phyloP scores from a whole-genome alignment of 169 alveolate species.

The Babesia bovis region DNA sequence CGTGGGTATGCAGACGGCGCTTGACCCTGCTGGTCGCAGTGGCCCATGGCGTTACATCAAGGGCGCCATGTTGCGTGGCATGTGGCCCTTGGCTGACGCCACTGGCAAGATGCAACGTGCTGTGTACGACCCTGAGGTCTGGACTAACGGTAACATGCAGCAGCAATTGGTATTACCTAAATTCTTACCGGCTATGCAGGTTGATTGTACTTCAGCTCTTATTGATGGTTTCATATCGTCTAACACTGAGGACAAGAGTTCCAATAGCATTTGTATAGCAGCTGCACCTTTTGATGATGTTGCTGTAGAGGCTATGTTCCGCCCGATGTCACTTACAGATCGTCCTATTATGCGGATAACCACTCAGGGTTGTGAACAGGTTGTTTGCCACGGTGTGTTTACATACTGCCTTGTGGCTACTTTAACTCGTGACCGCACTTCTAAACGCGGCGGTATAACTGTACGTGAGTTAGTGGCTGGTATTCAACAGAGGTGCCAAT shows the following conservation, averaged over 20 bases:
- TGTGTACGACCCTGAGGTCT: constrained; percentile 74
- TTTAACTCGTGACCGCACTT: constrained; percentile 71
- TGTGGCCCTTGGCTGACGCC: constrained; percentile 88
- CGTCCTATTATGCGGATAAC: constrained; percentile 9
- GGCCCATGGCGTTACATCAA: constrained; percentile 81
- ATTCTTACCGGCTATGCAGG: constrained; percentile 81
- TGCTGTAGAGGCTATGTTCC: constrained; percentile 82
- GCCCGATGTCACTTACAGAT: constrained; percentile 59
- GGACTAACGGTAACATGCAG: constrained; percentile 79
- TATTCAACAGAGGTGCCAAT: constrained; percentile 67
- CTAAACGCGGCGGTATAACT: constrained; percentile 70
- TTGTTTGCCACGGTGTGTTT: constrained; percentile 82
- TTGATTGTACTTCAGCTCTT: constrained; percentile 79
- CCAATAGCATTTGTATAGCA: constrained; percentile 70
- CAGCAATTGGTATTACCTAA: constrained; percentile 82
- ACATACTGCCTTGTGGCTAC: constrained; percentile 80
- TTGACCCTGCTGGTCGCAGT: constrained; percentile 83
- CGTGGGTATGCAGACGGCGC: constrained; percentile 86
- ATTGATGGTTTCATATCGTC: constrained; percentile 76
- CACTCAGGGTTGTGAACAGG: constrained; percentile 65
- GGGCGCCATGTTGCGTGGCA: constrained; percentile 86
- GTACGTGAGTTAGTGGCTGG: constrained; percentile 73
- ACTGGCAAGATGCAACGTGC: constrained; percentile 85
- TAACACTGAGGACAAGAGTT: constrained; percentile 60
- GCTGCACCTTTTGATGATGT: constrained; percentile 83